Percentiles rank a stretch among this genome's conserved stretches.
Evolutionary conservation across 306 rosid genomes (phyloP).

Genomic region (Morella rubra): DNA sequence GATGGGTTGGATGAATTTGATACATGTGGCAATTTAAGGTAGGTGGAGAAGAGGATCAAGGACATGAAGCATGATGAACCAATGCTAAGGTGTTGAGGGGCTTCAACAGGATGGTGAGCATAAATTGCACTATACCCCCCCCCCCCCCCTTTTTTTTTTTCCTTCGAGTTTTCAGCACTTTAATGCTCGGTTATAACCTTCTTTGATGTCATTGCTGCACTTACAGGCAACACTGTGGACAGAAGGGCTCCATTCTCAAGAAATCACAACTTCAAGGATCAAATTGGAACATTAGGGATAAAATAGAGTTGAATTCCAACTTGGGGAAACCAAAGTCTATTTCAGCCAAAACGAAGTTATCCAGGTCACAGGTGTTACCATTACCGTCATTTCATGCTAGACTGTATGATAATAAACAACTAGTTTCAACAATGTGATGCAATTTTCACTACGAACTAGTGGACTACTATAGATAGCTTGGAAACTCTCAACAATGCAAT

Average conservation of each 20-base stretch:
- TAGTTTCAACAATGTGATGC: neutral
- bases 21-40: slow-evolving; percentile 55
- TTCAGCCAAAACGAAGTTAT: neutral
- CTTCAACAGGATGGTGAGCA: slow-evolving; percentile 49
- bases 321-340: neutral
- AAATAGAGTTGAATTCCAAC: neutral
- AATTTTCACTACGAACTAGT: neutral
- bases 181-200: too few species aligned
- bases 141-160: too few species aligned
- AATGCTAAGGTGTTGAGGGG: slow-evolving; percentile 48
- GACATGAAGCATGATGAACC: slow-evolving; percentile 50
- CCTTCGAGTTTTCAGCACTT: neutral
- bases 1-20: slow-evolving; percentile 29
- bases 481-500: neutral
- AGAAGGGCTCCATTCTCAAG: neutral
- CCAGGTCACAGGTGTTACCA: neutral
- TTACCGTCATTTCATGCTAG: neutral
- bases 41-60: slow-evolving; percentile 59
- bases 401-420: neutral
- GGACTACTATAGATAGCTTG: neutral
- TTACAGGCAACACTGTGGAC: neutral
- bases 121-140: neutral
- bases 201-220: too few species aligned
- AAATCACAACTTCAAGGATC: neutral
- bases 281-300: neutral